phyloP scores from a whole-genome alignment of 1,139 yeast species.

The Saccharomyces pastorianus region DNA sequence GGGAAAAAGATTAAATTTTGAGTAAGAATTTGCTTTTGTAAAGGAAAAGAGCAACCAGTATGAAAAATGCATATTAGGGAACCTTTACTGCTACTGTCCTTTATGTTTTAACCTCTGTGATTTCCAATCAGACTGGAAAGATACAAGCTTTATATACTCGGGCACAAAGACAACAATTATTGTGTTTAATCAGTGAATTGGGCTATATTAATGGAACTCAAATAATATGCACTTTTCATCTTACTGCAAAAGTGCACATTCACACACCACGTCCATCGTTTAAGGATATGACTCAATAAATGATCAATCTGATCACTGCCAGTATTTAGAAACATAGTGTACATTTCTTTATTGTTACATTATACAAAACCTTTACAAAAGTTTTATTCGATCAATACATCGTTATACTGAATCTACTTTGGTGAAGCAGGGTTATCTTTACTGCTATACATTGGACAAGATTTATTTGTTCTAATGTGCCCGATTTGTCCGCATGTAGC shows the following conservation, averaged over 20 bases:
- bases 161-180: too few species aligned
- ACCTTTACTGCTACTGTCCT: too few species aligned
- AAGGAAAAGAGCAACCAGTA: too few species aligned
- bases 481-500: conserved; percentile 95
- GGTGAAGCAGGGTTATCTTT: conserved; percentile 7
- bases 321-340: neutral
- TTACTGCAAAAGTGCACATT: neutral
- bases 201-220: too few species aligned
- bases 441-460: conserved; percentile 76
- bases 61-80: too few species aligned
- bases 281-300: neutral
- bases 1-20: too few species aligned
- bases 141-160: too few species aligned
- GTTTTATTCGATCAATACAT: neutral
- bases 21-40: too few species aligned
- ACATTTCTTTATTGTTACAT: neutral
- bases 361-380: neutral
- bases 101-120: too few species aligned
- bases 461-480: conserved; percentile 78
- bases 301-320: neutral
- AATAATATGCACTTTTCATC: too few species aligned
- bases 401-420: neutral
- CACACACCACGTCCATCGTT: neutral
- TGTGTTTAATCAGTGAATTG: too few species aligned
- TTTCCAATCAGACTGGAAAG: too few species aligned